These are phyloP conservation scores for Thalia dealbata DNA, from an alignment of 176 grass and related monocot genomes.

Conservation along the genomic window DNA sequence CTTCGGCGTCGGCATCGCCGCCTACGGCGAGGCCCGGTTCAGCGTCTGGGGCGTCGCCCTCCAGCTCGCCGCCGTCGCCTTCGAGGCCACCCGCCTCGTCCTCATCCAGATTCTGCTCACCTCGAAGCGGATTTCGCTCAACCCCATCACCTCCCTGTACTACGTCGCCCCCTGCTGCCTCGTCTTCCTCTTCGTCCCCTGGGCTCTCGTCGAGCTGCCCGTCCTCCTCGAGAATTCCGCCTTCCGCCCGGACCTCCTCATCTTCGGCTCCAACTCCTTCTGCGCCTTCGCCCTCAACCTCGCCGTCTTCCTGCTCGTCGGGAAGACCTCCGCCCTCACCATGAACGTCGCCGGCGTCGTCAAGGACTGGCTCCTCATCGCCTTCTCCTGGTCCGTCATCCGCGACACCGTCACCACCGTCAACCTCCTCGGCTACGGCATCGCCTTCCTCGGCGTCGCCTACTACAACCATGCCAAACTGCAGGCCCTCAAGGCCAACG, in stretches of 20 bases:
- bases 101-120: slow-evolving; percentile 99
- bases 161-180: slow-evolving; percentile 88
- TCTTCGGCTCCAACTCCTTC: slow-evolving; percentile 81
- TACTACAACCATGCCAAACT: slow-evolving; percentile 94
- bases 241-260: slow-evolving; percentile 69
- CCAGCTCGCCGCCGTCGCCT: slow-evolving; percentile 73
- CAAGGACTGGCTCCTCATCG: slow-evolving; percentile 93
- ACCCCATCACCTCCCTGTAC: slow-evolving; percentile 93
- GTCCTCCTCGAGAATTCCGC: slow-evolving; percentile 35
- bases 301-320: slow-evolving; percentile 82
- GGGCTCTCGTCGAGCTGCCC: slow-evolving; percentile 74
- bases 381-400: slow-evolving; percentile 97
- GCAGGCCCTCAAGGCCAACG: slow-evolving; percentile 79
- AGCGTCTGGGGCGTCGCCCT: slow-evolving; percentile 56
- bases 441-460: slow-evolving; percentile 73
- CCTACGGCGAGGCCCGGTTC: slow-evolving; percentile 89
- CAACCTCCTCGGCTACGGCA: slow-evolving; percentile 85
- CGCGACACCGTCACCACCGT: slow-evolving; percentile 68
- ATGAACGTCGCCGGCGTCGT: slow-evolving; percentile 95
- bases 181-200: slow-evolving; percentile 66
- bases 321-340: slow-evolving; percentile 91
- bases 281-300: slow-evolving; percentile 95
- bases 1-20: slow-evolving; percentile 87
- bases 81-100: slow-evolving; percentile 79
- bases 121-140: slow-evolving; percentile 87